A percentile compares a stretch with the other conserved stretches of the same genome.
Evolutionary conservation across 495 filamentous ascomycete genomes (phyloP).

Genomic region (Neurospora sp.): DNA sequence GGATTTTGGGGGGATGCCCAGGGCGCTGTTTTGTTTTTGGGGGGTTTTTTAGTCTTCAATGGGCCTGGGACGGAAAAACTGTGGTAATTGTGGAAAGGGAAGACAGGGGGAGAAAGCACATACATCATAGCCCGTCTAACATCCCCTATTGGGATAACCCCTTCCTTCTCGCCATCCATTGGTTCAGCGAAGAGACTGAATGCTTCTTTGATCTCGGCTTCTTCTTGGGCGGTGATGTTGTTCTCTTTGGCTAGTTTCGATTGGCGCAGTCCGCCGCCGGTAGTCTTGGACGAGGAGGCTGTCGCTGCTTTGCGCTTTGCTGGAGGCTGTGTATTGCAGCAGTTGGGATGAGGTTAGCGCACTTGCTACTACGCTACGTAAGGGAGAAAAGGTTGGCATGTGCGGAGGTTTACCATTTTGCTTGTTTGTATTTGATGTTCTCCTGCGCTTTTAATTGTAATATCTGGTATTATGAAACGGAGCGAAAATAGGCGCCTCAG

Average conservation of each 20-base stretch:
- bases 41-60: no score
- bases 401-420: neutral
- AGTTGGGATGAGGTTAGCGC: neutral
- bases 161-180: conserved; percentile 57
- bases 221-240: conserved; percentile 71
- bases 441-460: no score
- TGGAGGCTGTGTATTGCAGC: conserved; percentile 22
- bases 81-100: no score
- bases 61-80: no score
- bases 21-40: conserved; percentile 42
- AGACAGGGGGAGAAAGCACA: neutral
- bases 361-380: neutral
- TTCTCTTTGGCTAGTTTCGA: conserved; percentile 88
- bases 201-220: conserved; percentile 82
- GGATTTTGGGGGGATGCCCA: conserved; percentile 56
- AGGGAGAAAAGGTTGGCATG: neutral
- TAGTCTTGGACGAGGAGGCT: conserved; percentile 8
- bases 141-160: conserved; percentile 65
- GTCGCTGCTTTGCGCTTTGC: conserved; percentile 28
- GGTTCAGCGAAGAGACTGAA: conserved; percentile 73
- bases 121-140: conserved; percentile 67
- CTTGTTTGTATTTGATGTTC: neutral
- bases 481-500: neutral
- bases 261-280: conserved; percentile 27
- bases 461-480: neutral